Base-by-base conservation (phyloP, 495 filamentous ascomycete genomes). In the Aspergillus hancockii region DNA sequence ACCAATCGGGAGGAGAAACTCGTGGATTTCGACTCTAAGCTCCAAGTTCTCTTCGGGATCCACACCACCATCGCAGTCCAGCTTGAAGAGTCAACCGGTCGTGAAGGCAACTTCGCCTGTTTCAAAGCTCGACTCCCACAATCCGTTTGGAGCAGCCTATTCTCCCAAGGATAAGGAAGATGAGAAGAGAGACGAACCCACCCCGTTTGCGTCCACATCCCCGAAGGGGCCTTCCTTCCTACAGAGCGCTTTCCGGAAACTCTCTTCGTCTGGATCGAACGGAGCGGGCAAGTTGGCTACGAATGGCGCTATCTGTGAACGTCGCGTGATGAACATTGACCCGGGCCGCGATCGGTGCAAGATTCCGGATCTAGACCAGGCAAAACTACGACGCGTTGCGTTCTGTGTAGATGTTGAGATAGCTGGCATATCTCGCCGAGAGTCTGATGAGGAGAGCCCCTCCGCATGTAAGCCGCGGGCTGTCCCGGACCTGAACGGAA, bases 361-460 rank as follows among this genome's bases (percentile, higher is more conserved):
- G 16, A 84, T 98, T 25, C 79, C 84, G 28, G 92, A 94, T 60
- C 73, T 98, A 21, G 85, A 93, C 58, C 86, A 88, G 59, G 83
- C 82, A 18, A 96, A 94, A 61, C 73, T 98, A 32, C 82, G 92
- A 21, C 82, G 90, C 34, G 94, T 98, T 2, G 90, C 92, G 2
- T 98, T 98, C 65, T 96, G 90, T 63, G 94, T 98, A 4, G 94
- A 98, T 70, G 94, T 98, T 13, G 94, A 98, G 74, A 94, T 98
- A 66, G 93, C 94, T n/a, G 85, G 85, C 0, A 68, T 83, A 32
- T 83, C 86, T 18, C 70, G 70, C 56, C 69, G 69, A 14, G 75
- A 79, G 41, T 70, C 70, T 16, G 73, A 76, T 53, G 77, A 79
- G 38, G 72, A 76, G 25, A 70, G 65, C 47, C 66, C 71, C 13